These are phyloP conservation scores for Microbotryum saponariae DNA, from an alignment of 1,284 basidiomycete genomes.

Conservation along the genomic window DNA sequence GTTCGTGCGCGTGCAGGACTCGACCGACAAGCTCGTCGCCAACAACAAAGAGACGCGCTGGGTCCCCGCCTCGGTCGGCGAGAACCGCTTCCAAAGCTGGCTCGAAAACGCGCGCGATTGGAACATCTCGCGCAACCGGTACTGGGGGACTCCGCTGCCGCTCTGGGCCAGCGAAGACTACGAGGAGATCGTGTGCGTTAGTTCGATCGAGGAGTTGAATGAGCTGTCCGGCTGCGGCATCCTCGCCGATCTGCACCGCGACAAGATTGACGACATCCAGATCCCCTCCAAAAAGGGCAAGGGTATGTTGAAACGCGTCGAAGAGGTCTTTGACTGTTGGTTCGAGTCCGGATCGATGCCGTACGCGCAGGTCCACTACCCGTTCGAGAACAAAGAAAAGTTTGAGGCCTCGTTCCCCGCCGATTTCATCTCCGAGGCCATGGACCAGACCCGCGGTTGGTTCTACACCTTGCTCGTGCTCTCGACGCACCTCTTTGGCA, in stretches of 20 bases:
- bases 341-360: conserved; percentile 99
- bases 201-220: conserved; percentile 84
- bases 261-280: conserved; percentile 91
- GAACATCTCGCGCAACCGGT: conserved; percentile 98
- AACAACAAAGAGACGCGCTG: conserved; percentile 90
- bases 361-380: conserved; percentile 95
- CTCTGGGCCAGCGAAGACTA: conserved; percentile 92
- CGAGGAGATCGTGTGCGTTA: conserved; percentile 83
- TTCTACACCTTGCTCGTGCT: conserved; percentile 98
- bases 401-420: conserved; percentile 80
- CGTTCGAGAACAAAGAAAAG: conserved; percentile 90
- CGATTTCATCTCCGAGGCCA: conserved; percentile 97
- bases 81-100: conserved; percentile 95
- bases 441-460: conserved; percentile 63
- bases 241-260: conserved; percentile 88
- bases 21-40: conserved; percentile 74
- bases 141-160: conserved; percentile 98
- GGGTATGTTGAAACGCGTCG: conserved; percentile 75
- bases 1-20: conserved; percentile 85
- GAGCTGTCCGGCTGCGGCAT: conserved; percentile 73
- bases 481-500: conserved; percentile 86
- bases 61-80: conserved; percentile 82
- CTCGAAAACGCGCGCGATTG: conserved; percentile 94
- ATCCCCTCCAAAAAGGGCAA: conserved; percentile 90
- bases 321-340: conserved; percentile 99